These are phyloP conservation scores for Boletellus ananas DNA, from an alignment of 768 basidiomycete species.

Conservation along the genomic window DNA sequence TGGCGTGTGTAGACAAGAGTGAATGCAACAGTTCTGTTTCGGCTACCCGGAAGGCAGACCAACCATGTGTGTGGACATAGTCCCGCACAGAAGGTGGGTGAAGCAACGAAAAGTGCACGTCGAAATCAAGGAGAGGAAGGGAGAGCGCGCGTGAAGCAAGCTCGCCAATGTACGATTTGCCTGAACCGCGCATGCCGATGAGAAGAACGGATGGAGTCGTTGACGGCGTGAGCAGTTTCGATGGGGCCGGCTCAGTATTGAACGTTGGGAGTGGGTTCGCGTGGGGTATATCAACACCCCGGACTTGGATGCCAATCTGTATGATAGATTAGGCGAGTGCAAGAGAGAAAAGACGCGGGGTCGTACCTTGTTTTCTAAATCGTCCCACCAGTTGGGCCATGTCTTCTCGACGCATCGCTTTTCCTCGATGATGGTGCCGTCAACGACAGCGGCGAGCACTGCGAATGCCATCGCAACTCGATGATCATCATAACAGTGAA, in stretches of 20 bases:
- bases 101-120: conserved; percentile 67
- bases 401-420: conserved; percentile 99
- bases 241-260: conserved; percentile 37
- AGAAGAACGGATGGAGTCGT: conserved; percentile 63
- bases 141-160: conserved; percentile 70
- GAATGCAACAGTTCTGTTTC: conserved; percentile 70
- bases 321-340: not conserved
- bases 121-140: conserved; percentile 82
- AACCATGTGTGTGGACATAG: conserved; percentile 80
- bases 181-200: conserved; percentile 96
- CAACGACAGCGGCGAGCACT: conserved; percentile 72
- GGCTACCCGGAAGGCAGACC: conserved; percentile 83
- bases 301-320: conserved; percentile 85
- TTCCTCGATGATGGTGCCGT: conserved; percentile 84
- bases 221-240: conserved; percentile 20
- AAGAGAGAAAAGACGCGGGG: not conserved
- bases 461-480: conserved; percentile 99
- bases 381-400: conserved; percentile 99
- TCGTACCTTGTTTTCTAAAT: conserved; percentile 86
- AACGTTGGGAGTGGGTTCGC: conserved; percentile 28
- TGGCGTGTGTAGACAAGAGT: conserved; percentile 52
- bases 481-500: conserved; percentile 98
- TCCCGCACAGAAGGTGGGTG: conserved; percentile 60
- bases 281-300: conserved; percentile 72
- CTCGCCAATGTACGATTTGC: conserved; percentile 85